phyloP scores from a whole-genome alignment of 306 rosid species.

The Casuarina equisetifolia region DNA sequence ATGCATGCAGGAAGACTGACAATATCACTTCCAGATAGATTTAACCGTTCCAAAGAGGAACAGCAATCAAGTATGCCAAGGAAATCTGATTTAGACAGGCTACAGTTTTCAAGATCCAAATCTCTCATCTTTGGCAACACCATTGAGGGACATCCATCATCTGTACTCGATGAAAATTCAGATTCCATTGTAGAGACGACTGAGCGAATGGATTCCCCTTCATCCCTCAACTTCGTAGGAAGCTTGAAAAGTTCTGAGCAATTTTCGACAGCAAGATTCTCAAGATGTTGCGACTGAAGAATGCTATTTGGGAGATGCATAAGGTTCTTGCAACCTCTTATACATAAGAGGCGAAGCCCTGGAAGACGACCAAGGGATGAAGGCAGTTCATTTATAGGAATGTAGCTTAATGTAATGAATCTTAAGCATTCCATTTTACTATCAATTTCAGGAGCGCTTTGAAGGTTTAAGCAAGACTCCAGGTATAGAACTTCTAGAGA shows the following conservation, averaged over 20 bases:
- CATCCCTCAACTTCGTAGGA: neutral
- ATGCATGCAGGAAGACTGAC: neutral
- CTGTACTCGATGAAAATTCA: neutral
- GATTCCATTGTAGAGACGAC: neutral
- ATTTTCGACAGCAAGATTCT: neutral
- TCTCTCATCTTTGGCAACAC: neutral
- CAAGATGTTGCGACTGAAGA: neutral
- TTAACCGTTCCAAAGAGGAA: neutral
- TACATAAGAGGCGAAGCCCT: neutral
- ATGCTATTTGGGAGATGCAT: neutral
- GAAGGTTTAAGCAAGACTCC: neutral
- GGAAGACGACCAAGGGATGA: neutral
- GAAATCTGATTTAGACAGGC: neutral
- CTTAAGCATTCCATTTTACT: neutral
- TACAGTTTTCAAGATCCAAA: neutral
- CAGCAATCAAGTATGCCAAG: neutral
- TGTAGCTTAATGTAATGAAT: neutral
- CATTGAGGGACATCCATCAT: neutral
- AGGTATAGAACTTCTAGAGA: neutral
- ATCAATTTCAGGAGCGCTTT: neutral
- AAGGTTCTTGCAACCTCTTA: neutral
- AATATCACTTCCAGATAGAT: neutral
- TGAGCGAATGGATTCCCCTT: neutral
- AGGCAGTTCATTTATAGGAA: neutral
- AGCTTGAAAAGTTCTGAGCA: too few relatives aligned